Conservation (phyloP, 2,329 filamentous ascomycete genomes). For the Aspergillus jensenii region DNA sequence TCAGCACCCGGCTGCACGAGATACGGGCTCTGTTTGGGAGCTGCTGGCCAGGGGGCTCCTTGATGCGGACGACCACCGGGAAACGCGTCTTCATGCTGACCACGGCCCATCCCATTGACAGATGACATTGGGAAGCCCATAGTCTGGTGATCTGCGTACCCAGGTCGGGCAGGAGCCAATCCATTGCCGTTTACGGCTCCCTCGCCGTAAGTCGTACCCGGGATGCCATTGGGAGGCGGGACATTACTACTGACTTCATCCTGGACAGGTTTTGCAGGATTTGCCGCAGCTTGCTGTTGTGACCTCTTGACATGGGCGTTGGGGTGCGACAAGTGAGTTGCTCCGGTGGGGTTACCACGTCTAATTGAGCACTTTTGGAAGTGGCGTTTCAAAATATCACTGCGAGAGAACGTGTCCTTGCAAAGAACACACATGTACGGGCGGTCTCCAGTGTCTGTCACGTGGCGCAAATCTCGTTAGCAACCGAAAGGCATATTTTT, state of each 20-base stretch:
- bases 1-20: constrained; percentile 43
- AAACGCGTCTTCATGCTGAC: constrained; percentile 37
- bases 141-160: constrained; percentile 43
- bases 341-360: constrained; percentile 91
- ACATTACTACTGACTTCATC: constrained; percentile 47
- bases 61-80: constrained; percentile 38
- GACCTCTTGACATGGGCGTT: constrained; percentile 83
- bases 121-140: constrained; percentile 44
- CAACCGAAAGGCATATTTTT: constrained; percentile 1
- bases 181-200: constrained; percentile 44
- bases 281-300: constrained; percentile 41
- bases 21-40: constrained; percentile 46
- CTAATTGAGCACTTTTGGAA: constrained; percentile 99
- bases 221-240: constrained; percentile 44
- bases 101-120: constrained; percentile 43
- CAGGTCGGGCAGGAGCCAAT: constrained; percentile 38
- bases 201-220: constrained; percentile 44
- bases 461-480: constrained; percentile 26
- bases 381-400: constrained; percentile 97
- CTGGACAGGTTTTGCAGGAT: constrained; percentile 43
- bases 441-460: constrained; percentile 87
- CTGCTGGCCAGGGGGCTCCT: constrained; percentile 44
- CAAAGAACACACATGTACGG: constrained; percentile 98
- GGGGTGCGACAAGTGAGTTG: constrained; percentile 90
- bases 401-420: constrained; percentile 95